Percentiles rank a stretch among this genome's conserved stretches.
Conservation (phyloP, 2,329 filamentous ascomycete species). For the Calonectria pauciramosa region DNA sequence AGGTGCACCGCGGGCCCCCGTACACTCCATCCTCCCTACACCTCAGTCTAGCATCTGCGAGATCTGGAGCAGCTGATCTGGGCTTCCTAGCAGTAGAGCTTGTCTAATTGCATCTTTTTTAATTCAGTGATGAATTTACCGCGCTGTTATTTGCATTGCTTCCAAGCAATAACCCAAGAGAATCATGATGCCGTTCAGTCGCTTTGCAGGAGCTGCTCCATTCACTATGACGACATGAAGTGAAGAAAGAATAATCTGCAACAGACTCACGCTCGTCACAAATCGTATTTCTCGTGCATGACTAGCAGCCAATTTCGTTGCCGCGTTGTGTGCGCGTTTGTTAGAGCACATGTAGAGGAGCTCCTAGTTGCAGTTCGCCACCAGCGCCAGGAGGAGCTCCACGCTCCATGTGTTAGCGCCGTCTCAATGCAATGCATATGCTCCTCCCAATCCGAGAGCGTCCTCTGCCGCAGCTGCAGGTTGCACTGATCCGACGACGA, state of each 20-base stretch:
- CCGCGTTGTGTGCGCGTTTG: not conserved
- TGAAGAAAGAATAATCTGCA: not conserved
- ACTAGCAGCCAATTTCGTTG: not conserved
- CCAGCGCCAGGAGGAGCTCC: conserved; percentile 15
- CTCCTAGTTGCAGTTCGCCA: conserved; percentile 10
- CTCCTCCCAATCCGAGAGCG: conserved; percentile 9
- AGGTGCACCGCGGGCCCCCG: not conserved
- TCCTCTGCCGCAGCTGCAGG: not conserved
- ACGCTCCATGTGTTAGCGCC: not conserved
- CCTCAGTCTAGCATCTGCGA: not conserved
- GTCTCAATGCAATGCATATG: not conserved
- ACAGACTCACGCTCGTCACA: not conserved
- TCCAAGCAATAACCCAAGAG: not conserved
- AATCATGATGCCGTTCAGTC: not conserved
- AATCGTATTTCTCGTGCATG: not conserved
- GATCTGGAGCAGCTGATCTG: not conserved
- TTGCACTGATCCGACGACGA: not conserved
- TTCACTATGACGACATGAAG: too few relatives aligned
- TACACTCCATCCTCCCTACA: not conserved
- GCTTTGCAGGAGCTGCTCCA: not conserved
- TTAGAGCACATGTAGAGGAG: conserved; percentile 14
- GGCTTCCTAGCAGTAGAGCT: not conserved
- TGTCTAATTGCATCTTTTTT: not conserved
- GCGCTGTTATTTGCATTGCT: not conserved
- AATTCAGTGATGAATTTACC: not conserved